Conservation (phyloP, 1,284 basidiomycete species). For the Phylloboletellus chloephorus region DNA sequence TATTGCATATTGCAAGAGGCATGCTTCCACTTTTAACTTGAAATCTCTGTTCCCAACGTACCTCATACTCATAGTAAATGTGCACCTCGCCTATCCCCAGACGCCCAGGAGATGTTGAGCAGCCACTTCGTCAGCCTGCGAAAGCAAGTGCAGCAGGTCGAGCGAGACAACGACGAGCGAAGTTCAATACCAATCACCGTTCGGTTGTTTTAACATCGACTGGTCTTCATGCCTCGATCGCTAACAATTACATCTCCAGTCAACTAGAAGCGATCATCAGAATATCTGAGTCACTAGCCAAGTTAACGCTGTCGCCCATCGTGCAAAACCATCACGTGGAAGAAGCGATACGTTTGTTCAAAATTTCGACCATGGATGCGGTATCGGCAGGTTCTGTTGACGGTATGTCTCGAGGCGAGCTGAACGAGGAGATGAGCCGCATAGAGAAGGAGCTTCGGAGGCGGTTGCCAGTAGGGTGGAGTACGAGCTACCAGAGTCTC, state of each 20-base stretch:
- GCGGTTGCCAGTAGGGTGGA: slow-evolving; percentile 94
- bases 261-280: slow-evolving; percentile 99
- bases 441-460: slow-evolving; percentile 91
- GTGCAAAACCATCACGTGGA: slow-evolving; percentile 95
- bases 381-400: slow-evolving; percentile 91
- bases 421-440: slow-evolving; percentile 90
- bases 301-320: slow-evolving; percentile 83
- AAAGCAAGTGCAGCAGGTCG: slow-evolving; percentile 94
- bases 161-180: slow-evolving; percentile 94
- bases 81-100: slow-evolving; percentile 87
- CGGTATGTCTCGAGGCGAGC: slow-evolving; percentile 86
- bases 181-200: slow-evolving; percentile 98
- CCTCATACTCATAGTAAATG: slow-evolving; percentile 70
- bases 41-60: slow-evolving; percentile 2
- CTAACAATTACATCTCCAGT: slow-evolving; percentile 39
- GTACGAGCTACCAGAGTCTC: slow-evolving; percentile 90
- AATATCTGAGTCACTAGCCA: slow-evolving; percentile 95
- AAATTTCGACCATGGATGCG: slow-evolving; percentile 98
- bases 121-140: slow-evolving; percentile 95
- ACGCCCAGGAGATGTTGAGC: slow-evolving; percentile 95
- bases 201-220: slow-evolving; percentile 52
- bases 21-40: slow-evolving; percentile 23
- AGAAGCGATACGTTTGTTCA: slow-evolving; percentile 97
- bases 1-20: slow-evolving; percentile 94
- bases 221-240: slow-evolving; percentile 2